A percentile compares a stretch with the other conserved stretches of the same genome.
Conservation (phyloP, 148 eudicot species). For the Polygonum maritimum region DNA sequence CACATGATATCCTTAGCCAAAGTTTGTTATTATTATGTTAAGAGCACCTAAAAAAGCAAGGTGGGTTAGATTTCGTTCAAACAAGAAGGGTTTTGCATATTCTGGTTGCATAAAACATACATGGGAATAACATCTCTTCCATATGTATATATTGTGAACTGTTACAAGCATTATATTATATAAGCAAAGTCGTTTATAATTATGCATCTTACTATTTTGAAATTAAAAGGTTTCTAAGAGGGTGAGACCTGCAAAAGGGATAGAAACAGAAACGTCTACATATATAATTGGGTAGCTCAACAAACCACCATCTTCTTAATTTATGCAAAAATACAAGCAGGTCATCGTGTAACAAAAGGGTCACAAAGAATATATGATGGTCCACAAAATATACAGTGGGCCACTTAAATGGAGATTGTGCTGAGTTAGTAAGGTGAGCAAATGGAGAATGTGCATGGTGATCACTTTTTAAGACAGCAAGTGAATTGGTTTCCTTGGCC, state of each 20-base stretch:
- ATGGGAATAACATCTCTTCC: neutral
- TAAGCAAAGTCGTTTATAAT: neutral
- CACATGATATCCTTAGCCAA: neutral
- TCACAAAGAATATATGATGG: neutral
- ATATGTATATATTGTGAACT: neutral
- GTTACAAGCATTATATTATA: neutral
- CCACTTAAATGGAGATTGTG: neutral
- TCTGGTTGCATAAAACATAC: neutral
- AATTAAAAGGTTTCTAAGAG: neutral
- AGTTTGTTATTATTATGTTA: neutral
- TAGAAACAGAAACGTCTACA: neutral
- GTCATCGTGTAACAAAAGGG: neutral
- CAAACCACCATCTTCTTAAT: neutral
- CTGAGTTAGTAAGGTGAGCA: neutral
- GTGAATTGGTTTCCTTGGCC: constrained; percentile 3
- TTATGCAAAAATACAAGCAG: neutral
- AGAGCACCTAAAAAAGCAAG: neutral
- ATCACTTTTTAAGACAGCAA: neutral
- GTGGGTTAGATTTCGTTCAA: neutral
- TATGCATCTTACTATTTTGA: neutral
- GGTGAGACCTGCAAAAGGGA: neutral
- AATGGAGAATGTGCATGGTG: neutral
- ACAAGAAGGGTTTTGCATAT: neutral
- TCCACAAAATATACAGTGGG: neutral
- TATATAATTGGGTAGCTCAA: neutral